A percentile compares a stretch with the other conserved stretches of the same genome.
These are phyloP conservation scores for Fusarium citri DNA, from an alignment of 2,329 filamentous ascomycete species.

Conservation along the genomic window DNA sequence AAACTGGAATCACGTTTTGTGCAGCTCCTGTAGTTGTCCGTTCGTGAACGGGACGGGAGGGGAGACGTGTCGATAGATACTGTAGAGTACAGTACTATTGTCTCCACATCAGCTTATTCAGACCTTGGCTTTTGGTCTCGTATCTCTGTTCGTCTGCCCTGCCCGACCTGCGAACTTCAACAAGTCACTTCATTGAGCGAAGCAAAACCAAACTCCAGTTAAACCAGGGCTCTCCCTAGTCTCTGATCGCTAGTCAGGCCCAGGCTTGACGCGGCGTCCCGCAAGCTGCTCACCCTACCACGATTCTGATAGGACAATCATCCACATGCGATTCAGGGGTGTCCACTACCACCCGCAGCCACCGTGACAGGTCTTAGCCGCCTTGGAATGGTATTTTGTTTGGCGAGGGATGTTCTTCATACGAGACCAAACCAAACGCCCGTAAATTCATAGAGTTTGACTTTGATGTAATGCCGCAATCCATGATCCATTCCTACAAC, in stretches of 20 bases:
- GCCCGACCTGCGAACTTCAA: slow-evolving; percentile 3
- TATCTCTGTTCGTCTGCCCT: slow-evolving; percentile 10
- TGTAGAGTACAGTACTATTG: neutral
- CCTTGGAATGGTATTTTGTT: slow-evolving; percentile 11
- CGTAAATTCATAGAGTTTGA: slow-evolving; percentile 19
- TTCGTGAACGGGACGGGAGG: slow-evolving; percentile 6
- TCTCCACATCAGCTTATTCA: slow-evolving; percentile 36
- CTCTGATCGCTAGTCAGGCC: slow-evolving; percentile 14
- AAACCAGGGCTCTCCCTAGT: slow-evolving; percentile 17
- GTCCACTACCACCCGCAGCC: slow-evolving; percentile 10
- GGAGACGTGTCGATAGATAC: slow-evolving; percentile 34
- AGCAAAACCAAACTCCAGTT: slow-evolving; percentile 12
- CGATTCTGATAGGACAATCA: slow-evolving; percentile 30
- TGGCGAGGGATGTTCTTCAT: slow-evolving; percentile 14
- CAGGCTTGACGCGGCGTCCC: slow-evolving; percentile 30
- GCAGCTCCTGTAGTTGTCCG: slow-evolving; percentile 17
- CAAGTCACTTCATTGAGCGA: slow-evolving; percentile 17
- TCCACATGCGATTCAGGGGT: slow-evolving; percentile 34
- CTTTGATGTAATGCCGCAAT: slow-evolving; percentile 14
- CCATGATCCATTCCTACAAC: neutral
- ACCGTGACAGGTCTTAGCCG: slow-evolving; percentile 21
- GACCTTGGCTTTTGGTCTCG: slow-evolving; percentile 15
- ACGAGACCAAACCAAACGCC: slow-evolving; percentile 10
- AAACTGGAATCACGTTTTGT: slow-evolving; percentile 30
- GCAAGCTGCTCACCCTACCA: slow-evolving; percentile 23